Percentiles rank a stretch among this genome's conserved stretches.
These are phyloP conservation scores for Mariannaea sp. DNA, from an alignment of 2,329 filamentous ascomycete species.

Conservation along the genomic window DNA sequence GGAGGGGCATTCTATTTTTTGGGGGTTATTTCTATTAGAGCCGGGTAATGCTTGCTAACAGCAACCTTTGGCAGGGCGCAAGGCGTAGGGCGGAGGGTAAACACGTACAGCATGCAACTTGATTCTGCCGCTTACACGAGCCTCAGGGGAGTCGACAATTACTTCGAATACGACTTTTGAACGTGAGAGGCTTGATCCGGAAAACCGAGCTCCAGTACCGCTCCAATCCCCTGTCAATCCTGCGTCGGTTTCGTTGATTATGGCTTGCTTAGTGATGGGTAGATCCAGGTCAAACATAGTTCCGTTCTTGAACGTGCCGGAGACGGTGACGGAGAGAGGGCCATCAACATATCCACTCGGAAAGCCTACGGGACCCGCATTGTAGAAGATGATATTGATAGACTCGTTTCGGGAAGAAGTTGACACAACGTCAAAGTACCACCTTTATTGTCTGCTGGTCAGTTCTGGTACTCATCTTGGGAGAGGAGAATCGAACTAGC, in stretches of 20 bases:
- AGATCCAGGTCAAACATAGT: neutral
- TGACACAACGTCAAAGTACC: constrained; percentile 3
- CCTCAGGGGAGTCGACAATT: neutral
- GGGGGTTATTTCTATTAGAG: too few species aligned
- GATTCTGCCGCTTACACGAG: neutral
- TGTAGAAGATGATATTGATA: constrained; percentile 1
- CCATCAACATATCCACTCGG: neutral
- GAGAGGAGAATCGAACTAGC: neutral
- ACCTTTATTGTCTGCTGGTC: neutral
- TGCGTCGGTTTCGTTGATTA: neutral
- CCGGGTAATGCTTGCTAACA: too few species aligned
- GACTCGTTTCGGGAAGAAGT: neutral
- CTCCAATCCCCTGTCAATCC: neutral
- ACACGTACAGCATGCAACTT: neutral
- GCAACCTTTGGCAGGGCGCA: too few species aligned
- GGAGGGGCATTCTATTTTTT: neutral
- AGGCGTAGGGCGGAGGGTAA: too few species aligned
- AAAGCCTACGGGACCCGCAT: neutral
- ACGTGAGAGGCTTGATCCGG: neutral
- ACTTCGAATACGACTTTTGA: neutral
- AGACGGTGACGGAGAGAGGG: neutral
- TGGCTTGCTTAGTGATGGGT: neutral
- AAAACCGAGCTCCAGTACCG: neutral
- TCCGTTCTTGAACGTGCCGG: neutral
- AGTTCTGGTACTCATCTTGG: neutral